Evolutionary conservation across 2,329 filamentous ascomycete species (phyloP).

Genomic region (Sporothrix dimorphospora): DNA sequence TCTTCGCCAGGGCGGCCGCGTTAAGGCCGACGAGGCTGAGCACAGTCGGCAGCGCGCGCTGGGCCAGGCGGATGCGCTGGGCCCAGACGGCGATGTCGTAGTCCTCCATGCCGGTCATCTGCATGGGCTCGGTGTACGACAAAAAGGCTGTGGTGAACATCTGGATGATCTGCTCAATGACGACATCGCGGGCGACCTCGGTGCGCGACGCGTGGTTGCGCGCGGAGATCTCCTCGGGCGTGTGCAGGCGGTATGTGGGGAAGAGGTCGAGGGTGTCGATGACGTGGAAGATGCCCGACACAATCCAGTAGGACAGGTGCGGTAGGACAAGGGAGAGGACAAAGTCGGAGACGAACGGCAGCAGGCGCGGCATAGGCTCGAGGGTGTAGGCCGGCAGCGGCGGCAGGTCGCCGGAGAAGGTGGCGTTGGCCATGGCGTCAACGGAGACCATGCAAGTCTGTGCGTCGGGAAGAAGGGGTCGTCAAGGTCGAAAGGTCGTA

Average conservation of each 20-base stretch:
- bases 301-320: constrained; percentile 82
- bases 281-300: constrained; percentile 84
- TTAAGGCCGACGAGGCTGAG: constrained; percentile 77
- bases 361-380: constrained; percentile 67
- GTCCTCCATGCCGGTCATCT: constrained; percentile 75
- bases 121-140: constrained; percentile 70
- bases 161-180: constrained; percentile 91
- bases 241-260: constrained; percentile 90
- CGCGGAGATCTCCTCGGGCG: constrained; percentile 84
- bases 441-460: constrained; percentile 45
- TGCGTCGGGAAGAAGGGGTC: background rate
- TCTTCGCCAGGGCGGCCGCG: constrained; percentile 73
- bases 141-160: constrained; percentile 70
- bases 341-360: constrained; percentile 80
- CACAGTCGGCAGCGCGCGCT: constrained; percentile 74
- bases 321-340: constrained; percentile 76
- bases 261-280: constrained; percentile 86
- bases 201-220: constrained; percentile 84
- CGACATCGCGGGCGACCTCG: constrained; percentile 86
- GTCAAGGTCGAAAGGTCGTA: background rate
- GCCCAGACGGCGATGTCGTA: constrained; percentile 93
- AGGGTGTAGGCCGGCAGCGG: constrained; percentile 83
- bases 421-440: constrained; percentile 55
- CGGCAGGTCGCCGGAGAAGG: constrained; percentile 68
- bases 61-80: constrained; percentile 74